These are phyloP conservation scores for Aspergillus steynii DNA, from an alignment of 495 filamentous ascomycete genomes.

Conservation along the genomic window DNA sequence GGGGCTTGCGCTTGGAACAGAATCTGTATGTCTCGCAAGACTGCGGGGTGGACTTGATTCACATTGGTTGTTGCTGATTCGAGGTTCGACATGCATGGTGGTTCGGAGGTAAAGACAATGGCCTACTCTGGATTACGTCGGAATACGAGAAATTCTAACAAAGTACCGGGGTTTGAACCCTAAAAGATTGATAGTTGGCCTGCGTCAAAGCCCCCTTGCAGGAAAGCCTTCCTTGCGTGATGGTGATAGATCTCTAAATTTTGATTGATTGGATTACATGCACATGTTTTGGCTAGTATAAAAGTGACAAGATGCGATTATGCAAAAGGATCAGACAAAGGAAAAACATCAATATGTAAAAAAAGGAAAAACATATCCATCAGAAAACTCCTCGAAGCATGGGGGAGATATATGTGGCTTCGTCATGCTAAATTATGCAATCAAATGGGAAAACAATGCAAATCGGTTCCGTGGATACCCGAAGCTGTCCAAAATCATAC, in stretches of 20 bases:
- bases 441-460: conserved; percentile 6
- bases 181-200: conserved; percentile 1
- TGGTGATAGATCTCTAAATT: conserved; percentile 13
- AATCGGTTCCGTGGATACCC: background rate
- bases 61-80: background rate
- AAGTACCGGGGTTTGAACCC: background rate
- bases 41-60: background rate
- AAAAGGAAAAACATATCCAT: conserved; percentile 11
- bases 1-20: background rate
- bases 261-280: conserved; percentile 16
- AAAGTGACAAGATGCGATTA: conserved; percentile 14
- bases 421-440: conserved; percentile 13
- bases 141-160: background rate
- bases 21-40: background rate
- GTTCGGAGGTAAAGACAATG: background rate
- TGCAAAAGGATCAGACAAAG: conserved; percentile 6
- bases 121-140: background rate
- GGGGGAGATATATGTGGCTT: conserved; percentile 6
- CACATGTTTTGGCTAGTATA: conserved; percentile 10
- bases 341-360: background rate
- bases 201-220: conserved; percentile 12
- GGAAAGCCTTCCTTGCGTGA: conserved; percentile 14
- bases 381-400: conserved; percentile 20
- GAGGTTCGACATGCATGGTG: background rate
- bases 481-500: background rate